Evolutionary conservation across 768 basidiomycete species (phyloP).

Genomic region (Pulveroboletus ravenelii): DNA sequence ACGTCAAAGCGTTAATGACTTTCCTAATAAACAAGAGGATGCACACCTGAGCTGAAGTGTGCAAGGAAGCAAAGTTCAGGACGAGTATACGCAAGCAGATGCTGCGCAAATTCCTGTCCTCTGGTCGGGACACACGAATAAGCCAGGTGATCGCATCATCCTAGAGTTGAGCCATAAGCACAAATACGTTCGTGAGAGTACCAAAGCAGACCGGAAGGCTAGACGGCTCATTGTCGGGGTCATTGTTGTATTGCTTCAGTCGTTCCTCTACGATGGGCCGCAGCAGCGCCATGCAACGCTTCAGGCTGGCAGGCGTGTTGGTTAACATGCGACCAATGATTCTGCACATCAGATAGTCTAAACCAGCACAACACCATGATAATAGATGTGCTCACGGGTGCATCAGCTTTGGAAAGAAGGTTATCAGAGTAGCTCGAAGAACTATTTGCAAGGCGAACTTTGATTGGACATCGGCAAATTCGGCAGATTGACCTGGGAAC

Average conservation of each 20-base stretch:
- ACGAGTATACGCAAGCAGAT: constrained; percentile 33
- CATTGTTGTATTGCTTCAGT: constrained; percentile 22
- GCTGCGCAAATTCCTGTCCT: constrained; percentile 26
- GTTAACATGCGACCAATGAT: constrained; percentile 31
- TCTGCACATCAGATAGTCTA: constrained; percentile 18
- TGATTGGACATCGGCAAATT: constrained; percentile 32
- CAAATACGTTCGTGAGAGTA: not conserved
- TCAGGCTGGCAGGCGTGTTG: constrained; percentile 30
- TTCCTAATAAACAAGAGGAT: not conserved
- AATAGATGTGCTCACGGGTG: constrained; percentile 28
- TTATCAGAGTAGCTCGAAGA: constrained; percentile 29
- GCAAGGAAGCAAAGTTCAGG: constrained; percentile 37
- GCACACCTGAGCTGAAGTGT: constrained; percentile 32
- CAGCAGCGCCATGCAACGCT: constrained; percentile 27
- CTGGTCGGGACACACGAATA: constrained; percentile 30
- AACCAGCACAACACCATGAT: constrained; percentile 9
- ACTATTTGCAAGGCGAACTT: constrained; percentile 34
- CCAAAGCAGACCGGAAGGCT: constrained; percentile 31
- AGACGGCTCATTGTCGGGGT: constrained; percentile 15
- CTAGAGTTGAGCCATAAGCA: constrained; percentile 17
- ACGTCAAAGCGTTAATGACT: constrained; percentile 3
- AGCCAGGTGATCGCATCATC: constrained; percentile 41
- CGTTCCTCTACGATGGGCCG: constrained; percentile 33
- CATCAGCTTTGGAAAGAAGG: constrained; percentile 31
- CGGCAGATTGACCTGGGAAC: constrained; percentile 32